phyloP scores from a whole-genome alignment of 306 rosid genomes.

The Sophora flavescens region DNA sequence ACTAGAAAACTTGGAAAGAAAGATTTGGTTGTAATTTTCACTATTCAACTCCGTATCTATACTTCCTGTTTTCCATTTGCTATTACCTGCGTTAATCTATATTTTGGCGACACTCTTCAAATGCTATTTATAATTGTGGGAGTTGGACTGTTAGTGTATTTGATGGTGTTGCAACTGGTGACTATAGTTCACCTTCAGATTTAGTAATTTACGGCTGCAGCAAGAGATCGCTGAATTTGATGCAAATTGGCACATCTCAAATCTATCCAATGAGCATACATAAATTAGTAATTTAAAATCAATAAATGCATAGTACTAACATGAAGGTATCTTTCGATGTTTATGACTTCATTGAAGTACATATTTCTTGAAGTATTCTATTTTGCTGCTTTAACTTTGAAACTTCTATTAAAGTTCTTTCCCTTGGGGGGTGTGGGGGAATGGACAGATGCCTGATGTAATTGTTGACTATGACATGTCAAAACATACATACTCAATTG shows the following conservation, averaged over 20 bases:
- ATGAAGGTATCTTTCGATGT: slow-evolving; percentile 5
- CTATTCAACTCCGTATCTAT: background rate
- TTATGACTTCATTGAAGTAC: slow-evolving; percentile 17
- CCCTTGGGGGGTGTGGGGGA: slow-evolving; percentile 8
- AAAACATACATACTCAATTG: slow-evolving; percentile 63
- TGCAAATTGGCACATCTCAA: background rate
- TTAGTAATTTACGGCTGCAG: background rate
- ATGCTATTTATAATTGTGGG: slow-evolving; percentile 23
- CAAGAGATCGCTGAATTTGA: background rate
- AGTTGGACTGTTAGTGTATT: slow-evolving; percentile 8
- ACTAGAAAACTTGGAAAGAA: background rate
- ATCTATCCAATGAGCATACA: background rate
- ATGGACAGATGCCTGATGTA: slow-evolving; percentile 86
- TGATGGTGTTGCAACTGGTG: slow-evolving; percentile 19
- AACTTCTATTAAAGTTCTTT: slow-evolving; percentile 37
- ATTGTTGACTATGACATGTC: slow-evolving; percentile 91
- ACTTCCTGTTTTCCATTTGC: background rate
- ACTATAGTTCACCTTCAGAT: background rate
- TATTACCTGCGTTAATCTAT: background rate
- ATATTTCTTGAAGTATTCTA: slow-evolving; percentile 20
- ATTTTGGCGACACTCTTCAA: background rate
- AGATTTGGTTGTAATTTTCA: slow-evolving; percentile 17
- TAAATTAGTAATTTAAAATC: slow-evolving; percentile 1
- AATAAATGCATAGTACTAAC: background rate
- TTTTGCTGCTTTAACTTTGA: slow-evolving; percentile 27